Evolutionary conservation across 495 filamentous ascomycete species (phyloP), one percentile per base, ranked within the genome.

Genomic region (Daldinia vernicosa): DNA sequence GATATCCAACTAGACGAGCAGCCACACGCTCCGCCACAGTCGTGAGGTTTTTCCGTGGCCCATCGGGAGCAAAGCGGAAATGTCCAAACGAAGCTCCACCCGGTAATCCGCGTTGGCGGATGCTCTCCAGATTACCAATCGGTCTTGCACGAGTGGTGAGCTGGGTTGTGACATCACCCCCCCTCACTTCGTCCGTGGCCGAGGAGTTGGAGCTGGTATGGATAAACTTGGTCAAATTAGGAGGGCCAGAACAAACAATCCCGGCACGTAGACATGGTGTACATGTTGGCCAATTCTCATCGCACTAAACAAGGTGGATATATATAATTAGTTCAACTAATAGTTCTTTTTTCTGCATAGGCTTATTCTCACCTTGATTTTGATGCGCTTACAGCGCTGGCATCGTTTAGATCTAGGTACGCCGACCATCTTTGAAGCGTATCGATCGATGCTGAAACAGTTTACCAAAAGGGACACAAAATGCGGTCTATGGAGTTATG

Each of bases 241-340:
- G 50, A 22, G 64, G 64, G 3, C 70, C 70, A 17, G 64, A 68
- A 15, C 70, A 72, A 2, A 32, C 7, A 8, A 60, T 54, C 17
- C 63, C 59, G 9, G 69, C 69, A 30, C 60, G 60, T 7, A 61
- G 2, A 35, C 70, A 72, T 19, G 70, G 70, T 2, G 70, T 68
- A 51, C 64, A 72, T 32, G 54, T 68, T 8, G 70, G 70, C 70
- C 70, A 72, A 7, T 54, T 72, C 50, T 72, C 70, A 32, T 72
- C 70, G 24, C 70, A 72, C 70, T 71, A 30, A 1, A 26, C 26
- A 22, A 19, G 7, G 28, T 12, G 5, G 7, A 43, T 24, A 53
- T 1, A 32, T 11, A 33, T 19, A 22, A 60, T 33, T 37, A 37
- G 43, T 30, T 6, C 6, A 35, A 14, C 33, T 35, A 27, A 27